phyloP scores from a whole-genome alignment of 257 asterid species.

The Solanum chilense region DNA sequence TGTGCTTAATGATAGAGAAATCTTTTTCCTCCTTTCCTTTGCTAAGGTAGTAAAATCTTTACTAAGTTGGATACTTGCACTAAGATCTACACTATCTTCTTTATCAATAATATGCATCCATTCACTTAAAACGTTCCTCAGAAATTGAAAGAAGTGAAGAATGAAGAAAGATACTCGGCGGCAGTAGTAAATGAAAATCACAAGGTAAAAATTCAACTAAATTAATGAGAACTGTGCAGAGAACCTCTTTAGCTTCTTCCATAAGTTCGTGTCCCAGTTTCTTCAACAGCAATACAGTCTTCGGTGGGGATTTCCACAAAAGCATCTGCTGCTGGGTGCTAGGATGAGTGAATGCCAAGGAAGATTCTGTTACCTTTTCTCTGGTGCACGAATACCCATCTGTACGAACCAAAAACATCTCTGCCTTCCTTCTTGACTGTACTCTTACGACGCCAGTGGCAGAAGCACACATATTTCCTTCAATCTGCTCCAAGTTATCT shows the following conservation, averaged over 20 bases:
- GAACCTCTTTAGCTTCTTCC: constrained; percentile 98
- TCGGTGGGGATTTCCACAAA: constrained; percentile 95
- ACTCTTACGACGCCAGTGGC: constrained; percentile 96
- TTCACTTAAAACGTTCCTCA: not conserved
- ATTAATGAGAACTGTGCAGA: not conserved
- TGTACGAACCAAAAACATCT: constrained; percentile 97
- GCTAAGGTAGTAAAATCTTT: not conserved
- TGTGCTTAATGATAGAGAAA: not conserved
- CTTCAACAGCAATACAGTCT: constrained; percentile 77
- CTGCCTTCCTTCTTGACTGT: constrained; percentile 94
- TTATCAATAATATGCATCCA: not conserved
- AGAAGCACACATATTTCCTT: constrained; percentile 81
- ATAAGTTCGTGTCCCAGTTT: constrained; percentile 87
- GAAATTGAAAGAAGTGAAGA: not conserved
- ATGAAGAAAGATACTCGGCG: not conserved
- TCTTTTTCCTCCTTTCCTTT: not conserved
- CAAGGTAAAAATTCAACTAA: not conserved
- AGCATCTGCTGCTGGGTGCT: constrained; percentile 99
- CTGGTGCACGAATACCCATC: constrained; percentile 93
- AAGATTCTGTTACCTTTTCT: constrained; percentile 95
- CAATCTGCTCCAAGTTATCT: constrained; percentile 52
- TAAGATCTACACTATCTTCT: not conserved
- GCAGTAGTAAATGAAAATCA: not conserved
- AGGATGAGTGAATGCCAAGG: constrained; percentile 97
- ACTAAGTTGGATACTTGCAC: not conserved